Base-by-base conservation (phyloP, 83 land plant genomes). In the Diphasiastrum complanatum region DNA sequence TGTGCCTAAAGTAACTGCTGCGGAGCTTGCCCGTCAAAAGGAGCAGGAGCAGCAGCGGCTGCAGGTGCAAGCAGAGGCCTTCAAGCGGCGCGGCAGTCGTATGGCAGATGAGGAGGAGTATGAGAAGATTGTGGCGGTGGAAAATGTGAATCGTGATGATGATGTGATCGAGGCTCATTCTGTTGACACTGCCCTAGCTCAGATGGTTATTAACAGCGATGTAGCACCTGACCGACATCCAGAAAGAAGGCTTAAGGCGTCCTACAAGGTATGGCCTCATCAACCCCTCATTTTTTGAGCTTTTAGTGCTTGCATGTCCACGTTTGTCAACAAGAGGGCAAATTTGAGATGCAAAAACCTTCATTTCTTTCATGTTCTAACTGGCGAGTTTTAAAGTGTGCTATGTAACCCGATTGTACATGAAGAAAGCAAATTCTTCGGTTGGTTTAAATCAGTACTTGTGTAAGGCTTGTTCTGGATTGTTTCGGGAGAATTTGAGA, bases 1-100 rank as follows among this genome's bases (percentile, higher is more conserved):
- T 30, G 88, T 82, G 22, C 91, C 96, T 22, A 92, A 92, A 73
- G 97, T 87, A 18, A 92, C 98, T 4, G 88, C 81, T 41, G 88
- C 71, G 26, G 96, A 92, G 70, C 70, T 88, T 38, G 65, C 62
- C 16, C 32, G 52, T 40, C 70, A 77, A 49, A 65, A 77, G 53
- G 98, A 92, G 80, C 79, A 81, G 79, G 96, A 92, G 77, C 47
- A 52, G 75, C 66, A 28, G 41, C 62, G 54, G 45, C 16, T 89
- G 29, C 49, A 46, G 61, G 64, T 50, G 34, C 60, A 57, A 28
- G 82, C 81, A 0, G 91, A 79, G 66, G 91, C 66, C 28, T 75
- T 78, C 20, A 85, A 81, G 82, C 70, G 67, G 76, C 59, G 58
- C 55, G 82, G 78, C 60, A 68, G 61, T 22, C 61, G 96, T 58